Percentiles rank a stretch among this genome's conserved stretches.
These are phyloP conservation scores for Rheum nobile DNA, from an alignment of 148 eudicot species.

Conservation along the genomic window DNA sequence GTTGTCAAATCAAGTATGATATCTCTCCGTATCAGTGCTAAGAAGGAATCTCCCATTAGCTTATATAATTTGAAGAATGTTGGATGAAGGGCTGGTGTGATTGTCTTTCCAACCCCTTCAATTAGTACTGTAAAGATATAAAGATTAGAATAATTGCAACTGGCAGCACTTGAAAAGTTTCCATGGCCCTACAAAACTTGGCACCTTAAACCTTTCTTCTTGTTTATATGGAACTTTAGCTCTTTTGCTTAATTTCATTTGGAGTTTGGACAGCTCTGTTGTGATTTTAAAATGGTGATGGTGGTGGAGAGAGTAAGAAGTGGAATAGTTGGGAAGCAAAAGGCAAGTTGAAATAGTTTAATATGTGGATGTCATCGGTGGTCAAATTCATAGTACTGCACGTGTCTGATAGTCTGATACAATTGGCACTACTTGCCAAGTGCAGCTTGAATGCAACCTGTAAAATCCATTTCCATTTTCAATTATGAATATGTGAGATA, in stretches of 20 bases:
- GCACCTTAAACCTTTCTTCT: background rate
- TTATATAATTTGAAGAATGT: background rate
- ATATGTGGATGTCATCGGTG: background rate
- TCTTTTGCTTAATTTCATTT: background rate
- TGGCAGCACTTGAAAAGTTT: background rate
- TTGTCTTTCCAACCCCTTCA: background rate
- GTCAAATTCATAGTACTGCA: background rate
- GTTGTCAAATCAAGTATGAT: background rate
- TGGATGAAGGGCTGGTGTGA: background rate
- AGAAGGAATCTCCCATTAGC: background rate
- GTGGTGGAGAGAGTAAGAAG: background rate
- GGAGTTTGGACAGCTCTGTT: background rate
- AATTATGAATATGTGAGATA: background rate
- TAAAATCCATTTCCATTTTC: too few species aligned
- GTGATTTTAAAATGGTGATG: background rate
- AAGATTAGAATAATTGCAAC: background rate
- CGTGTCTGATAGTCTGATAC: background rate
- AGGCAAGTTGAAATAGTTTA: background rate
- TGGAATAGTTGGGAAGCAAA: conserved; percentile 1
- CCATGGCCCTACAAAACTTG: background rate
- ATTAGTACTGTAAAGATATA: background rate
- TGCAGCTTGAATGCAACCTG: background rate
- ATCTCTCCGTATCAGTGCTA: background rate
- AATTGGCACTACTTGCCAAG: background rate
- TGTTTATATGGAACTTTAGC: background rate